These are phyloP conservation scores for Athelia sp. DNA, from an alignment of 1,284 basidiomycete genomes.

Conservation along the genomic window DNA sequence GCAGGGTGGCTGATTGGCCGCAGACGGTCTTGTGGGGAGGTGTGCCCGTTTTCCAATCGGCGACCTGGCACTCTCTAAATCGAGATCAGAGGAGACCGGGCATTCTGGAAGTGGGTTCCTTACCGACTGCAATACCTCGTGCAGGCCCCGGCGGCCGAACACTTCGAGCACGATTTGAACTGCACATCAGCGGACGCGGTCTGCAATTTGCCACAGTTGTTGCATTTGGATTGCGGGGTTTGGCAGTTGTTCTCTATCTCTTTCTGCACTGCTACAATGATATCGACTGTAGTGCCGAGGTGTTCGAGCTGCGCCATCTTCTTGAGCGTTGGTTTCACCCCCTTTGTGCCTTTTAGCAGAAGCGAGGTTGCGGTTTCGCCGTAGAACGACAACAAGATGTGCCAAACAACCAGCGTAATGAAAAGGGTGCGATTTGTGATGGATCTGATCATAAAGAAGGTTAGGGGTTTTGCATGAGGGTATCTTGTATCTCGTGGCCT, in stretches of 20 bases:
- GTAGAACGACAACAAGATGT: slow-evolving; percentile 9
- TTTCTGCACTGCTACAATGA: background rate
- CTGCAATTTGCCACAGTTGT: background rate
- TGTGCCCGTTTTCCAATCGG: slow-evolving; percentile 12
- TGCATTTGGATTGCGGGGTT: too few species aligned
- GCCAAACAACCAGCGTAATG: slow-evolving; percentile 10
- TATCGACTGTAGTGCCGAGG: too few species aligned
- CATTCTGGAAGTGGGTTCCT: background rate
- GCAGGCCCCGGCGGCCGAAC: slow-evolving; percentile 8
- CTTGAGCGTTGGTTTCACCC: too few species aligned
- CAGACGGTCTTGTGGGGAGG: slow-evolving; percentile 15
- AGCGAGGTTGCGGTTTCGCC: background rate
- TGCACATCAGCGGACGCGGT: background rate
- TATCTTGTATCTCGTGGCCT: too few species aligned
- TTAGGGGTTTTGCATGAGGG: slow-evolving; percentile 1
- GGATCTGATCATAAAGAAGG: slow-evolving; percentile 1
- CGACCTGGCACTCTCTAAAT: slow-evolving; percentile 10
- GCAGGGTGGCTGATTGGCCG: slow-evolving; percentile 5
- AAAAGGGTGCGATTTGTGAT: slow-evolving; percentile 4
- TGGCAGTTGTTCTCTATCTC: slow-evolving; percentile 7
- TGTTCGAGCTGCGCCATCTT: too few species aligned
- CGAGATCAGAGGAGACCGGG: too few species aligned
- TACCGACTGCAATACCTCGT: slow-evolving; percentile 10
- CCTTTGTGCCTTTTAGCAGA: background rate
- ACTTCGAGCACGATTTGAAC: slow-evolving; percentile 9